Evolutionary conservation across 495 filamentous ascomycete genomes (phyloP).

Genomic region (Penicillium dipodomyicola): DNA sequence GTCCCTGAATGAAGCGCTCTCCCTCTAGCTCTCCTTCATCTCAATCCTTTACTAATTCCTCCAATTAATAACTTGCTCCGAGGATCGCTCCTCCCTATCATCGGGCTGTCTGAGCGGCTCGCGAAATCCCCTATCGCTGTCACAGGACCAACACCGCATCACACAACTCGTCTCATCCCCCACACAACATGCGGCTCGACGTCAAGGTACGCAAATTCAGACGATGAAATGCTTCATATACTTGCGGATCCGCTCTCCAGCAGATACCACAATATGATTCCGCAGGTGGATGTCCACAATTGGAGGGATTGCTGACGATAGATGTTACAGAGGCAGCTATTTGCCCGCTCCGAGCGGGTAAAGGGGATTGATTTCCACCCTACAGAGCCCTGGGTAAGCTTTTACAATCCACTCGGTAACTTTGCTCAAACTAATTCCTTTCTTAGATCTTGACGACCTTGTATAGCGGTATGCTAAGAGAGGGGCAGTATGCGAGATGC

Average conservation of each 20-base stretch:
- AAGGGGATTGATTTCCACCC: constrained; percentile 98
- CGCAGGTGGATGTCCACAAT: constrained; percentile 18
- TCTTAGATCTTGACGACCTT: constrained; percentile 82
- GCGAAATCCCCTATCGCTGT: constrained; percentile 36
- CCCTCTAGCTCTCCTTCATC: constrained; percentile 25
- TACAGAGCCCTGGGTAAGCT: constrained; percentile 81
- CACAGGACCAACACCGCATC: constrained; percentile 41
- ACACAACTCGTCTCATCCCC: constrained; percentile 35
- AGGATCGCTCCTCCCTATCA: constrained; percentile 16
- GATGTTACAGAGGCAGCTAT: constrained; percentile 66
- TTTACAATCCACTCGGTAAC: constrained; percentile 1
- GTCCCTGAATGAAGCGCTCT: constrained; percentile 29
- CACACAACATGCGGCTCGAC: constrained; percentile 79
- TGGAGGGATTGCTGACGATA: constrained; percentile 17
- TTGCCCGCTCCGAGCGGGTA: constrained; percentile 83
- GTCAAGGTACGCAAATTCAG: constrained; percentile 68
- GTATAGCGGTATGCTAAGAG: constrained; percentile 72
- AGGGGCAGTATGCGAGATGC: constrained; percentile 7
- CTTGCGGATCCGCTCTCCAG: background rate
- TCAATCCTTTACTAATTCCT: constrained; percentile 20
- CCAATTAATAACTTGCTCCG: constrained; percentile 16
- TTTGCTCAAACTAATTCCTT: constrained; percentile 27
- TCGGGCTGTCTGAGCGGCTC: constrained; percentile 44
- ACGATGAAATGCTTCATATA: constrained; percentile 11
- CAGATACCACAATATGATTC: constrained; percentile 18